phyloP scores from a whole-genome alignment of 139 green algal genomes.

The Chlorokybus atmophyticus region DNA sequence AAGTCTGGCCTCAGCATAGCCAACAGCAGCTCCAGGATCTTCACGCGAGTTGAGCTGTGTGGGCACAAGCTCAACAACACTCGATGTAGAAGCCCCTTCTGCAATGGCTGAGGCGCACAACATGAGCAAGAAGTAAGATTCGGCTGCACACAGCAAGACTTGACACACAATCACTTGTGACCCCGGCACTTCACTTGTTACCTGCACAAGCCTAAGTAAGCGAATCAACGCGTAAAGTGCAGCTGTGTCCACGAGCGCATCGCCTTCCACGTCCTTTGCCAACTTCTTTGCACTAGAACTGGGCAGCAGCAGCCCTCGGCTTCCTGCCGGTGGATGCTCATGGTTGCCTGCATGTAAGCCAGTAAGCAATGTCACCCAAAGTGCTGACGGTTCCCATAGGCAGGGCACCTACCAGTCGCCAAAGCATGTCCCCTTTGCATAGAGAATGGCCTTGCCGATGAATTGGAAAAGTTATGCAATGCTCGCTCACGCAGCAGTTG shows the following conservation, averaged over 20 bases:
- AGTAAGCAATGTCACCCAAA: no score
- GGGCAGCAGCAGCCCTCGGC: no score
- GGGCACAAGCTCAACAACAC: conserved; percentile 67
- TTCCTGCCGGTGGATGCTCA: no score
- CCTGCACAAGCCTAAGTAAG: conserved; percentile 44
- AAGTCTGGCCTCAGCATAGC: conserved; percentile 40
- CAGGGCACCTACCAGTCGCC: no score
- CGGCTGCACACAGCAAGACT: background rate
- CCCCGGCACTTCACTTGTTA: no score
- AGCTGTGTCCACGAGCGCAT: conserved; percentile 45
- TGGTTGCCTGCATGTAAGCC: no score
- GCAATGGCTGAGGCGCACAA: conserved; percentile 25
- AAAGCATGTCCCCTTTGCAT: no score
- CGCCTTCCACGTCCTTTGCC: conserved; percentile 25
- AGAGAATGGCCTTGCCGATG: no score
- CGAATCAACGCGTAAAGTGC: conserved; percentile 49
- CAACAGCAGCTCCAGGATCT: conserved; percentile 45
- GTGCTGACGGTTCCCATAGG: no score
- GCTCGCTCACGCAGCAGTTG: conserved; percentile 41
- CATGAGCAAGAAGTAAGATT: background rate
- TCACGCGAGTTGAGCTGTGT: conserved; percentile 36
- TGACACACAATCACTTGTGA: background rate
- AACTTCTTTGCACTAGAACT: no score
- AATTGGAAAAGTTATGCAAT: no score
- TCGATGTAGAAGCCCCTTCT: conserved; percentile 50